Evolutionary conservation across 495 filamentous ascomycete species (phyloP), one percentile per base, ranked within the genome.

Genomic region (Pyronema domesticum): DNA sequence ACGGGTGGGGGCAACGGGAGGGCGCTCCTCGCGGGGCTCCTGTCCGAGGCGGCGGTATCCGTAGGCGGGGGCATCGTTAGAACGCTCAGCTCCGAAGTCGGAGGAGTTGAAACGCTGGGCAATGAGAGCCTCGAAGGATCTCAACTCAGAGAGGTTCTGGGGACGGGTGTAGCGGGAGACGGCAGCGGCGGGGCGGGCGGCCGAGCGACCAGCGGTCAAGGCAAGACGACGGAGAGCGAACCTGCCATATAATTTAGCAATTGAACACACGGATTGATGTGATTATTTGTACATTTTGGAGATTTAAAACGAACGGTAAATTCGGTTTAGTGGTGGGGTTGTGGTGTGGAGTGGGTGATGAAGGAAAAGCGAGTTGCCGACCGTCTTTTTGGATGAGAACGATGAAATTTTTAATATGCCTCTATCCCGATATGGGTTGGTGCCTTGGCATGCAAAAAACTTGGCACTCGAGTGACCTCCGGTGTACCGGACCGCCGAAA

Each of bases 161-260:
- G 62, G 62, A 36, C 62, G 60, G 17, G 61, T 56, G 14, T 51
- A 48, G 6, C 54, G 51, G 40, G 56, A 53, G 57, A 51, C 55
- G 8, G 61, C 15, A 57, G 54, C 44, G 57, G 51, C 55, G 44
- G 57, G 50, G 63, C 49, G n/a, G 60, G 51, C 11, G 57, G 56
- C 52, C 53, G 60, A 55, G 37, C 61, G 57, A 15, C 52, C 34
- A 17, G 60, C 60, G 37, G 57, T 46, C 36, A 59, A 42, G 15
- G 61, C 58, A 37, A 63, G 42, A 30, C 62, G 62, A 42, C 62
- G 61, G 54, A 64, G 57, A 60, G 62, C 61, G 36, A 64, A 64
- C 62, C 62, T 64, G 23, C 18, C 11, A 50, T 19, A 50, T n/a
- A 1, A 13, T 1, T 11, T 11, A 17, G 3, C 23, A 49, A 50